A percentile compares a stretch with the other conserved stretches of the same genome.
phyloP scores from a whole-genome alignment of 164 flowering plant species.

The Stephania cephalantha region DNA sequence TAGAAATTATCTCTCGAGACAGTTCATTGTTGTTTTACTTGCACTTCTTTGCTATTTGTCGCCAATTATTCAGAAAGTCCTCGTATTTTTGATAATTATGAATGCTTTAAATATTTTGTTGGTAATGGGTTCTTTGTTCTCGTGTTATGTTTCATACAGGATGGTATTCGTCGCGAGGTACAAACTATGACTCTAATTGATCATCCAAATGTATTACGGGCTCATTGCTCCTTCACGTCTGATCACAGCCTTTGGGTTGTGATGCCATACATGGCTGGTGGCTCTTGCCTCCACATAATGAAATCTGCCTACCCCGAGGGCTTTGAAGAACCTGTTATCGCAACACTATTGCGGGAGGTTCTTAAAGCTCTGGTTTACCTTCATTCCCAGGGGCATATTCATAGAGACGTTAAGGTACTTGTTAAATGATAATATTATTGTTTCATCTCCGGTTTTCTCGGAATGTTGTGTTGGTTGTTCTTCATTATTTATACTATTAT shows the following conservation, averaged over 20 bases:
- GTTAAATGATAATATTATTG: neutral
- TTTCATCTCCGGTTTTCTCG: neutral
- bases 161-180: conserved; percentile 26
- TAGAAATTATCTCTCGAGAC: neutral
- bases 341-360: conserved; percentile 67
- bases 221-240: conserved; percentile 27
- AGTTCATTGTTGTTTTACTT: neutral
- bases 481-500: neutral
- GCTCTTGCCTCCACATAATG: conserved; percentile 94
- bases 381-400: conserved; percentile 89
- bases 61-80: neutral
- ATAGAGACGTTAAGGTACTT: conserved; percentile 92
- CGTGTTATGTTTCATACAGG: conserved; percentile 19
- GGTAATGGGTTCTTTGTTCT: neutral
- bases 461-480: neutral
- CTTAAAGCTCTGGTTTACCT: conserved; percentile 92
- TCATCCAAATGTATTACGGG: conserved; percentile 19
- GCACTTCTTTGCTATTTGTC: neutral
- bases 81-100: neutral
- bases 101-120: neutral
- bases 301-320: conserved; percentile 81
- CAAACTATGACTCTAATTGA: conserved; percentile 20
- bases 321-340: conserved; percentile 87
- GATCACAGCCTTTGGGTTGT: conserved; percentile 35
- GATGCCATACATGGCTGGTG: conserved; percentile 96